A percentile compares a stretch with the other conserved stretches of the same genome.
Evolutionary conservation across 345 rosid genomes (phyloP).

Genomic region (Barbarea vulgaris): DNA sequence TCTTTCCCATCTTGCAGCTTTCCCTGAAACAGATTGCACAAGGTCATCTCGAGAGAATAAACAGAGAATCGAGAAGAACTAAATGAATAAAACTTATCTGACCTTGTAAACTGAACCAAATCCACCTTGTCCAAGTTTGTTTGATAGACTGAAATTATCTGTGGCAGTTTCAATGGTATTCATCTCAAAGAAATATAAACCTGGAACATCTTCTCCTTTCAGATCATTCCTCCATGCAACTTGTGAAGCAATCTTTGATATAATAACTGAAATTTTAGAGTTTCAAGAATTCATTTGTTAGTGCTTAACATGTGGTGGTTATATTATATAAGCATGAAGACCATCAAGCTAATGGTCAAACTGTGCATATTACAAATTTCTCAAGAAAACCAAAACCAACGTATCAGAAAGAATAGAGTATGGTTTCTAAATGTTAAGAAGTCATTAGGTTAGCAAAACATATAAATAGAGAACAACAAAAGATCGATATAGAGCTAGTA

Average conservation of each 20-base stretch:
- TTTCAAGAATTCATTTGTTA: not conserved
- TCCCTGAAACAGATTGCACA: slow-evolving; percentile 7
- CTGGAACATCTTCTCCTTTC: not conserved
- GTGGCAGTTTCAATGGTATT: slow-evolving; percentile 4
- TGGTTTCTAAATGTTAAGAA: not conserved
- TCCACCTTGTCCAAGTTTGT: slow-evolving; percentile 34
- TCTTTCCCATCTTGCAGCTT: slow-evolving; percentile 21
- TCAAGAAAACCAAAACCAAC: not conserved
- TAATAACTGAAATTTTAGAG: not conserved
- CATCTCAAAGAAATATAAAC: slow-evolving; percentile 9
- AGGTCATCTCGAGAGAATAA: not conserved
- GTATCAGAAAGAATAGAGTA: too few species aligned
- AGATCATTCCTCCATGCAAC: slow-evolving; percentile 3
- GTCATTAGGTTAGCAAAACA: not conserved
- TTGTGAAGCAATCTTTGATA: not conserved
- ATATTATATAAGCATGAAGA: not conserved
- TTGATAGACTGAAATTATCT: not conserved
- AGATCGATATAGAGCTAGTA: not conserved
- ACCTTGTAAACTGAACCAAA: slow-evolving; percentile 35
- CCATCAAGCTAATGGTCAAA: not conserved
- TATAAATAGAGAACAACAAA: not conserved
- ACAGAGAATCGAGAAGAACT: not conserved
- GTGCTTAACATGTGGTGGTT: not conserved
- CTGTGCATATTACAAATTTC: not conserved
- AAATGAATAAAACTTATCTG: not conserved